phyloP scores from a whole-genome alignment of 2,329 filamentous ascomycete species.

The Stromatinia cepivora region DNA sequence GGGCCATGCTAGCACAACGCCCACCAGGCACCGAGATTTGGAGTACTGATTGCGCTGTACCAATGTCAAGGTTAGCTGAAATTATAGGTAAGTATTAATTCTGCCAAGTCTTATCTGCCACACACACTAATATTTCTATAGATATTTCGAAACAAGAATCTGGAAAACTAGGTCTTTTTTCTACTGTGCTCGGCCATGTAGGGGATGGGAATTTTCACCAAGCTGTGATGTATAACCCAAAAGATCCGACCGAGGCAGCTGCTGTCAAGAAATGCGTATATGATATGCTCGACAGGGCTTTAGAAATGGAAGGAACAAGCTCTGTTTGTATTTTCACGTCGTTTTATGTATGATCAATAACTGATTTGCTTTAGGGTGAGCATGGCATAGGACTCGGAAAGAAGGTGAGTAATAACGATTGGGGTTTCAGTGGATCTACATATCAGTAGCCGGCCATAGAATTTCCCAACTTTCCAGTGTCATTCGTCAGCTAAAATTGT shows the following conservation, averaged over 20 bases:
- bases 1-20: constrained; percentile 72
- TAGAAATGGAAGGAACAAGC: constrained; percentile 91
- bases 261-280: constrained; percentile 78
- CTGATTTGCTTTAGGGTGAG: constrained; percentile 56
- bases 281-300: constrained; percentile 80
- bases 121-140: background rate
- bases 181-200: constrained; percentile 81
- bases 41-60: constrained; percentile 83
- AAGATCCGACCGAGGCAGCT: constrained; percentile 64
- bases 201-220: constrained; percentile 93
- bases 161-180: constrained; percentile 73
- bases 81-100: constrained; percentile 53
- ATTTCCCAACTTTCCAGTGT: background rate
- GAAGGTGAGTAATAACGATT: constrained; percentile 57
- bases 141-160: constrained; percentile 82
- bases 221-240: constrained; percentile 83
- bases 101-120: background rate
- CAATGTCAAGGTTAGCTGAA: constrained; percentile 70
- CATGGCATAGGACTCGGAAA: constrained; percentile 84
- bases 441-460: background rate
- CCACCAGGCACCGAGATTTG: constrained; percentile 64
- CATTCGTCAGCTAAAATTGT: background rate
- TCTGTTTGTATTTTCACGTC: constrained; percentile 48
- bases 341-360: background rate
- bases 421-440: constrained; percentile 49